Evolutionary conservation across 129 eudicot genomes (phyloP).

Genomic region (Lactuca saligna): DNA sequence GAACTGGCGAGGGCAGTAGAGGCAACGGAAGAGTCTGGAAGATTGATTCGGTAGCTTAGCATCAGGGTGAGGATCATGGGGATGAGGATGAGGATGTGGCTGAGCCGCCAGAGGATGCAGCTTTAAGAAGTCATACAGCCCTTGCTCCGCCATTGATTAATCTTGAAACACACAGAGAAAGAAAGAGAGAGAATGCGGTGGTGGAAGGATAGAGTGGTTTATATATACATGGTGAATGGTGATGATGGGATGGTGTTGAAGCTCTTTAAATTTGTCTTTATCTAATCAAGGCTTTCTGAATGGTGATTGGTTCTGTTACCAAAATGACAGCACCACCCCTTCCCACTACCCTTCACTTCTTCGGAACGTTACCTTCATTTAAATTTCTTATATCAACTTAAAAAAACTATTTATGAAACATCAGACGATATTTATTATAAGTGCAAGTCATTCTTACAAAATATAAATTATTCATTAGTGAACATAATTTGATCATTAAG

Average conservation of each 20-base stretch:
- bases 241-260: background rate
- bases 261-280: slow-evolving; percentile 11
- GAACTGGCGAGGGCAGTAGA: slow-evolving; percentile 65
- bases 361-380: background rate
- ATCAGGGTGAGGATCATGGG: background rate
- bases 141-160: background rate
- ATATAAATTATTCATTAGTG: too few species aligned
- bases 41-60: slow-evolving; percentile 1
- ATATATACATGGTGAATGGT: background rate
- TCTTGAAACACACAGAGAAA: background rate
- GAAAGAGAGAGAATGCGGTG: background rate
- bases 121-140: slow-evolving; percentile 10
- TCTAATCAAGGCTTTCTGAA: background rate
- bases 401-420: background rate
- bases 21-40: slow-evolving; percentile 43
- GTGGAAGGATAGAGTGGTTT: background rate
- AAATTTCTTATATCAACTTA: too few species aligned
- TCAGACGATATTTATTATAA: background rate
- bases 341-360: background rate
- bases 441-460: too few species aligned
- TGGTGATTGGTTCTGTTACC: background rate
- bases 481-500: too few species aligned
- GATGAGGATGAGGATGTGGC: background rate
- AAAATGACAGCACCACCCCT: background rate
- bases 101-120: background rate